Percentiles rank a stretch among this genome's conserved stretches.
phyloP scores from a whole-genome alignment of 202 grass and related monocot genomes.

The Setaria italica region DNA sequence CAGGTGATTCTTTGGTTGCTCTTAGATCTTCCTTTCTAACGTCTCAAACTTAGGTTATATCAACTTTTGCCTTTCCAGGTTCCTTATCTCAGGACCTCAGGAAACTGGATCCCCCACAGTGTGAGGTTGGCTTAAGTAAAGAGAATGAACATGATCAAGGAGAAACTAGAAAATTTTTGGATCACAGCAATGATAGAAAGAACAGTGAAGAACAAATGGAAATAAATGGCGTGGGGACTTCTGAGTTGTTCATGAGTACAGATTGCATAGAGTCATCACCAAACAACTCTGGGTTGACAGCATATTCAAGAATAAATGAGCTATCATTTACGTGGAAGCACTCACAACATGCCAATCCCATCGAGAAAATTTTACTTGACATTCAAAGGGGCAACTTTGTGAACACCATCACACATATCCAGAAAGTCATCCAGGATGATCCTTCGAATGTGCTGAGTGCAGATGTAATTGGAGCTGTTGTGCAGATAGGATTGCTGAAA shows the following conservation, averaged over 20 bases:
- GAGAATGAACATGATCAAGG: conserved; percentile 34
- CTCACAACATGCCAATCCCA: conserved; percentile 24
- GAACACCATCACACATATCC: conserved; percentile 48
- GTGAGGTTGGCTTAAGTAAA: conserved; percentile 28
- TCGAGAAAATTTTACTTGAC: conserved; percentile 53
- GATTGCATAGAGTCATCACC: conserved; percentile 26
- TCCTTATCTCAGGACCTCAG: conserved; percentile 40
- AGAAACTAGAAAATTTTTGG: conserved; percentile 36
- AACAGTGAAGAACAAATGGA: conserved; percentile 24
- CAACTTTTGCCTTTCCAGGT: conserved; percentile 45
- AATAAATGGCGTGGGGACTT: conserved; percentile 35
- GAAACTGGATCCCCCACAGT: conserved; percentile 13
- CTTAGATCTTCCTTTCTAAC: conserved; percentile 26
- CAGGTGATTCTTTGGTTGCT: conserved; percentile 47
- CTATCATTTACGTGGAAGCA: conserved; percentile 48
- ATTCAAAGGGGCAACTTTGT: conserved; percentile 52
- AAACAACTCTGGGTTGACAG: conserved; percentile 20
- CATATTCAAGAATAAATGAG: conserved; percentile 33
- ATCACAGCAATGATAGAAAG: conserved; percentile 20
- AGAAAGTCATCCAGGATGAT: conserved; percentile 45
- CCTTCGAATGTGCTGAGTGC: conserved; percentile 39
- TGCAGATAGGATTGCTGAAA: conserved; percentile 53
- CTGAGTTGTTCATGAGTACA: conserved; percentile 28
- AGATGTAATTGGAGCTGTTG: conserved; percentile 48
- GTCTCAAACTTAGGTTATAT: conserved; percentile 15